phyloP scores from a whole-genome alignment of 805 yeast genomes.

The Myxozyma nipponensis region DNA sequence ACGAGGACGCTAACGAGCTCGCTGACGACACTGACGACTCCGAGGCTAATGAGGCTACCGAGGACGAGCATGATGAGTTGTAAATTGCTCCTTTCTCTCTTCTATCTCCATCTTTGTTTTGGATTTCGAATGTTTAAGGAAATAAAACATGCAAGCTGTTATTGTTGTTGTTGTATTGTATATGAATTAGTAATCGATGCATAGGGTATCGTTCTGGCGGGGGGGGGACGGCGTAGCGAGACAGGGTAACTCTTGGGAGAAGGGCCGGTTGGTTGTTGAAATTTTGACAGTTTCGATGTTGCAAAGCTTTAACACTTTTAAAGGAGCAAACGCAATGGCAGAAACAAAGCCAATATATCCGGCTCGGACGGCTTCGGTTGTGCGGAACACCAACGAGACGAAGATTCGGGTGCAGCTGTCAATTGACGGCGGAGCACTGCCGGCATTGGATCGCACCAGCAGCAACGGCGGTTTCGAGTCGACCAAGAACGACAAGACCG shows the following conservation, averaged over 20 bases:
- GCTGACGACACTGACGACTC: conserved; percentile 35
- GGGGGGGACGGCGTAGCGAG: too few relatives aligned
- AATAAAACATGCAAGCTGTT: neutral
- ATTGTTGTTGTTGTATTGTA: too few relatives aligned
- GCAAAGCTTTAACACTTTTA: neutral
- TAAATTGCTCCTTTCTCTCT: conserved; percentile 5
- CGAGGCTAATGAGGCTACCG: conserved; percentile 33
- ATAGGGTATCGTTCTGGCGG: too few relatives aligned
- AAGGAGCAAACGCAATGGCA: neutral
- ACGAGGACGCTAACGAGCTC: too few relatives aligned
- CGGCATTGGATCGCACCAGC: conserved; percentile 8
- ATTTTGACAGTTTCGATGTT: neutral
- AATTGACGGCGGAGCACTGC: conserved; percentile 76
- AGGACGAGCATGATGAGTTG: conserved; percentile 30
- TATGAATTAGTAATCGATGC: too few relatives aligned
- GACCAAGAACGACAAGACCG: conserved; percentile 34
- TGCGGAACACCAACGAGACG: conserved; percentile 86
- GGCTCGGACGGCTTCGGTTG: conserved; percentile 44
- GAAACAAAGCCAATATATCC: conserved; percentile 5
- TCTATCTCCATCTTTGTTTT: too few relatives aligned
- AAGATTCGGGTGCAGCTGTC: conserved; percentile 80
- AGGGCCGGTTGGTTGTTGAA: too few relatives aligned
- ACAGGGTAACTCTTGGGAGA: too few relatives aligned
- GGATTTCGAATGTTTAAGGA: neutral
- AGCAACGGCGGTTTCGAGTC: conserved; percentile 52